Conservation (phyloP, 2,329 filamentous ascomycete species). For the Fusarium sp. region DNA sequence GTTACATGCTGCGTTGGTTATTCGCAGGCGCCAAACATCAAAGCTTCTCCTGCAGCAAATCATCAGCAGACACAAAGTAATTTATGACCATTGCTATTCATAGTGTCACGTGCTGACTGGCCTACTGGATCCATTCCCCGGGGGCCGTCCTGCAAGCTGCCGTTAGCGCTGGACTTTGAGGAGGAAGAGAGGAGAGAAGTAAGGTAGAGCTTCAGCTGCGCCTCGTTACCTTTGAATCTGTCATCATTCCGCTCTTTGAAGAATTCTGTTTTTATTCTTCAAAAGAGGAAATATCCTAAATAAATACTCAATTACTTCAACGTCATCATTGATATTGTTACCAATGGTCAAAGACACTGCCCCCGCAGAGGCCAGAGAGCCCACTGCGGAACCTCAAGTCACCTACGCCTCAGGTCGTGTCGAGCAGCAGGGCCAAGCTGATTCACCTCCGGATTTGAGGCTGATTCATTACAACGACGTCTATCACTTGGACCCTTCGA, state of each 20-base stretch:
- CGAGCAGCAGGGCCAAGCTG: constrained; percentile 25
- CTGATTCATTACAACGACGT: constrained; percentile 94
- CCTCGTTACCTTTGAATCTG: constrained; percentile 30
- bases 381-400: constrained; percentile 46
- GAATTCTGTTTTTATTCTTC: not conserved
- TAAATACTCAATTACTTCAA: not conserved
- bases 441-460: constrained; percentile 73
- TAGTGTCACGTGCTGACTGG: constrained; percentile 31
- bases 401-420: constrained; percentile 44
- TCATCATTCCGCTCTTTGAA: constrained; percentile 27
- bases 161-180: constrained; percentile 32
- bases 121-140: constrained; percentile 15
- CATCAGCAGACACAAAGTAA: constrained; percentile 30
- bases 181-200: constrained; percentile 13
- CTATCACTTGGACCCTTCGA: constrained; percentile 83
- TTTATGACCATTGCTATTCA: not conserved
- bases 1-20: constrained; percentile 22
- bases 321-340: not conserved
- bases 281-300: not conserved
- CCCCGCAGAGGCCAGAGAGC: constrained; percentile 22
- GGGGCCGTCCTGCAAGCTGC: constrained; percentile 27
- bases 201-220: constrained; percentile 26
- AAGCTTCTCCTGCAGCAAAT: constrained; percentile 27
- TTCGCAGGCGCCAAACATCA: constrained; percentile 1
- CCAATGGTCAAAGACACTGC: constrained; percentile 37